Percentiles rank a stretch among this genome's conserved stretches.
Conservation (phyloP, 495 filamentous ascomycete species). For the Penicillium arizonense region DNA sequence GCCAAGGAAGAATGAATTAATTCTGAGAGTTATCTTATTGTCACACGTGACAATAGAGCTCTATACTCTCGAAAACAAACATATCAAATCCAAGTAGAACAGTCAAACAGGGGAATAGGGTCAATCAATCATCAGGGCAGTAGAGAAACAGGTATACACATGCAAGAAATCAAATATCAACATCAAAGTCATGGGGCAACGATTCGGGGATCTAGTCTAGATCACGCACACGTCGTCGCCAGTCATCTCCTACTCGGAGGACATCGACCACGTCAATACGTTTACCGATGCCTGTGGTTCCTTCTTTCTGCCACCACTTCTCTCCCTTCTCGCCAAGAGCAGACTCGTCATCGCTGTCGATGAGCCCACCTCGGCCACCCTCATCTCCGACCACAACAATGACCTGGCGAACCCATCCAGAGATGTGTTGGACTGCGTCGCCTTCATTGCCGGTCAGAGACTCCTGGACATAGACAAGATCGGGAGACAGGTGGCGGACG, state of each 20-base stretch:
- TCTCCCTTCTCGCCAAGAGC: slow-evolving; percentile 54
- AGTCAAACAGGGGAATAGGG: slow-evolving; percentile 32
- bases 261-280: slow-evolving; percentile 85
- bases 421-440: slow-evolving; percentile 64
- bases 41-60: background rate
- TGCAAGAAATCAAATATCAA: slow-evolving; percentile 26
- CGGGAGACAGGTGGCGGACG: slow-evolving; percentile 76
- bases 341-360: slow-evolving; percentile 84
- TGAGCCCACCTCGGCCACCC: slow-evolving; percentile 77
- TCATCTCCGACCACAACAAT: slow-evolving; percentile 84
- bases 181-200: slow-evolving; percentile 19
- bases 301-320: slow-evolving; percentile 81
- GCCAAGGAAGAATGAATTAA: slow-evolving; percentile 3
- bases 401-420: slow-evolving; percentile 81
- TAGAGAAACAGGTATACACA: slow-evolving; percentile 30
- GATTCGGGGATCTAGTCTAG: slow-evolving; percentile 52
- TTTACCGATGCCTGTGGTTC: slow-evolving; percentile 79
- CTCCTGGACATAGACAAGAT: slow-evolving; percentile 82
- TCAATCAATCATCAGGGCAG: slow-evolving; percentile 24
- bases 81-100: slow-evolving; percentile 18
- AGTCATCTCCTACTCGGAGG: slow-evolving; percentile 75
- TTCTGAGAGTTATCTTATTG: slow-evolving; percentile 6
- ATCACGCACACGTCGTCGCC: slow-evolving; percentile 70
- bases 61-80: background rate
- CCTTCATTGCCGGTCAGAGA: slow-evolving; percentile 72